phyloP scores from a whole-genome alignment of 2,329 filamentous ascomycete species.

The Colletotrichum karsti region DNA sequence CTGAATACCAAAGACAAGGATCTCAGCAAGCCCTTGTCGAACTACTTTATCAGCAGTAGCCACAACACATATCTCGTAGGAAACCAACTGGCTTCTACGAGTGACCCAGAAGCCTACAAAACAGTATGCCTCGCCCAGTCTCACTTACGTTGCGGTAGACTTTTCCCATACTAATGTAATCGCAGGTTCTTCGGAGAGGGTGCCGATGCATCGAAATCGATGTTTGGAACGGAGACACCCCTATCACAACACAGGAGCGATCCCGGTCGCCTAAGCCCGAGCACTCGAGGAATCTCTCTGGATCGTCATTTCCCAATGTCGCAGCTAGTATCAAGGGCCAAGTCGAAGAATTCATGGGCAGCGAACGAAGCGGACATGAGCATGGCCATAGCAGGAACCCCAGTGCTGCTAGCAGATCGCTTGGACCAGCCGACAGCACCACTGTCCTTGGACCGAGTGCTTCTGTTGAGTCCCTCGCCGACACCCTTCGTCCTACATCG shows the following conservation, averaged over 20 bases:
- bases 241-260: constrained; percentile 36
- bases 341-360: constrained; percentile 39
- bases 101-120: constrained; percentile 81
- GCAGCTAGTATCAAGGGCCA: constrained; percentile 49
- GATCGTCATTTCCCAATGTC: constrained; percentile 53
- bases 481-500: constrained; percentile 23
- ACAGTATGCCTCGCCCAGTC: constrained; percentile 60
- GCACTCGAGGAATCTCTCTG: constrained; percentile 58
- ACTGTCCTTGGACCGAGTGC: constrained; percentile 43
- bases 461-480: constrained; percentile 37
- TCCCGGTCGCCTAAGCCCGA: constrained; percentile 49
- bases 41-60: constrained; percentile 94
- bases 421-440: constrained; percentile 31
- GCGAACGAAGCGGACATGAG: constrained; percentile 29
- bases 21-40: constrained; percentile 75
- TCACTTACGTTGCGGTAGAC: not conserved
- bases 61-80: constrained; percentile 94
- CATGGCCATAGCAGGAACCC: constrained; percentile 48
- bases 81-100: constrained; percentile 82
- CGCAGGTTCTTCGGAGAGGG: constrained; percentile 74
- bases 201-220: constrained; percentile 96
- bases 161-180: not conserved
- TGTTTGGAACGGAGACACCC: constrained; percentile 81
- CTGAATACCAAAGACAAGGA: constrained; percentile 58
- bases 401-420: constrained; percentile 45